Evolutionary conservation across 192 early-diverging fungal genomes (phyloP), one percentile per base, ranked within the genome.

Genomic region (Entomortierella beljakovae): DNA sequence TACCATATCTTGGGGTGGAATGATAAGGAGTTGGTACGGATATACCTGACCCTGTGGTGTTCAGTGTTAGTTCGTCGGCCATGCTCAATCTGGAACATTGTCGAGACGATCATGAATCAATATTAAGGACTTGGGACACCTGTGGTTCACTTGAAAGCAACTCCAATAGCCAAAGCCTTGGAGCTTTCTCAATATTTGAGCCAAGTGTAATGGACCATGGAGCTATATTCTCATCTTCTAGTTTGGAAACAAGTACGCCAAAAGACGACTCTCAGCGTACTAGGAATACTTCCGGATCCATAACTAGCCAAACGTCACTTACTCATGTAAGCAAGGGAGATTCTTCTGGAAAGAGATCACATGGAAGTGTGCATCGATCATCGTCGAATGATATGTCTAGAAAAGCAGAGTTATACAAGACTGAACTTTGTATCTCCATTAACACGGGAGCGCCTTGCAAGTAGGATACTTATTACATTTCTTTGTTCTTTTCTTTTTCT

Each of bases 381-480:
- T 16, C 32, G 7, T 53, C 61, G 0, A 54, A 61, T 43, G 75
- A 79, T 13, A 37, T 11, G 3, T 50, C 54, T 50, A 55, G 62
- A 0, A 79, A 79, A 50, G 50, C 61, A 11, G 70, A 74, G 40
- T 51, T 83, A 32, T 83, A 83, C 40, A 83, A 83, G 31, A 83
- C 82, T 1, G 82, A 83, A 52, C 61, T 83, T 10, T 83, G 82
- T 56, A 57, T 80, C 28, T 80, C 82, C 49, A 37, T 83, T 4
- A 63, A 46, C 66, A 50, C 61, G 32, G 81, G 71, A 1, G 15
- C 55, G 0, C 51, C 63, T 40, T 90, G 88, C 86, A 88, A 82
- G 86, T 90, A 89, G 80, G 84, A 74, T 28, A 9, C 9, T 43
- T 63, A 20, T 1, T 42, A 16, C 23, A 37, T 25, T 38, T 42